Percentiles rank a stretch among this genome's conserved stretches.
These are phyloP conservation scores for Pelargonium australe DNA, from an alignment of 441 rosid species.

Conservation along the genomic window DNA sequence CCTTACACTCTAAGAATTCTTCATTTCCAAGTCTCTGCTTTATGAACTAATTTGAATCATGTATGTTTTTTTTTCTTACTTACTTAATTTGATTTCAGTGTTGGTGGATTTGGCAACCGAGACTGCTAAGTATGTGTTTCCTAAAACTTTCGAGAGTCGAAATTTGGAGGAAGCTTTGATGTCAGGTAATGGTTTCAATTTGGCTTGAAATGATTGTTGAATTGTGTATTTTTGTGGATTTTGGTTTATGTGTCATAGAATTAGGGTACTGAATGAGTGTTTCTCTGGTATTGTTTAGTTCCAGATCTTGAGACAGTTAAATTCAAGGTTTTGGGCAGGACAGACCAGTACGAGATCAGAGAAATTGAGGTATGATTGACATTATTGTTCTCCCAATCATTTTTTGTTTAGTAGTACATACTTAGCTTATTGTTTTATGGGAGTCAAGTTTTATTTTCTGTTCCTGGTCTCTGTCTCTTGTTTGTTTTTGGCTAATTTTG, in stretches of 20 bases:
- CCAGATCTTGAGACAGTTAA: constrained; percentile 77
- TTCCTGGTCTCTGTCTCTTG: background rate
- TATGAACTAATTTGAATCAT: background rate
- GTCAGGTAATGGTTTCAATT: constrained; percentile 40
- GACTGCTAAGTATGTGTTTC: constrained; percentile 62
- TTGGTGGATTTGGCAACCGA: constrained; percentile 56
- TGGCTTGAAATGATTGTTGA: background rate
- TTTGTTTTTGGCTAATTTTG: constrained; percentile 7
- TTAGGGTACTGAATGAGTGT: background rate
- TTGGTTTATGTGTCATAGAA: background rate
- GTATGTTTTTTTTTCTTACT: background rate
- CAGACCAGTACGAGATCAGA: constrained; percentile 45
- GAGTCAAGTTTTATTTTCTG: too few relatives aligned
- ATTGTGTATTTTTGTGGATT: background rate
- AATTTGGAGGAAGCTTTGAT: constrained; percentile 77
- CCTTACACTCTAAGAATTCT: constrained; percentile 1
- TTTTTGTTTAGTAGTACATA: constrained; percentile 3
- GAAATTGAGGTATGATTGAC: constrained; percentile 59
- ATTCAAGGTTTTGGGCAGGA: constrained; percentile 46
- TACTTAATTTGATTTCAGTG: constrained; percentile 34
- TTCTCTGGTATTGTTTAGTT: constrained; percentile 30
- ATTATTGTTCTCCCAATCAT: background rate
- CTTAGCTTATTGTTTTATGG: background rate
- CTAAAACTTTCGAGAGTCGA: constrained; percentile 55
- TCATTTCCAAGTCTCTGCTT: background rate